Evolutionary conservation across 2,329 filamentous ascomycete species (phyloP).

Genomic region (Phoma sp.): DNA sequence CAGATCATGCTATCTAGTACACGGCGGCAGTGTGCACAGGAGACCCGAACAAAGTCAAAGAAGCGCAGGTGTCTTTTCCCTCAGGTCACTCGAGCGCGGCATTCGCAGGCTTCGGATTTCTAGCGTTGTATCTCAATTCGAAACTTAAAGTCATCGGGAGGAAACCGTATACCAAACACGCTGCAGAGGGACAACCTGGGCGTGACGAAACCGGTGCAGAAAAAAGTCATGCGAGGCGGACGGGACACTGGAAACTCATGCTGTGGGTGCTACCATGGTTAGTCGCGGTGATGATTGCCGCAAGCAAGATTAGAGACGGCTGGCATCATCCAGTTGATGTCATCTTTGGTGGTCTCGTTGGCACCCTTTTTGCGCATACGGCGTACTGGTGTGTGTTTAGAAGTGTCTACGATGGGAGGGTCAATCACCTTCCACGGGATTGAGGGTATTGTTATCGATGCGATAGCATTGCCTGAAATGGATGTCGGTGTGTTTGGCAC

Average conservation of each 20-base stretch:
- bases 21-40: constrained; percentile 27
- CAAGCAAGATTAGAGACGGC: constrained; percentile 71
- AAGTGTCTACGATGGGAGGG: constrained; percentile 26
- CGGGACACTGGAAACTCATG: constrained; percentile 73
- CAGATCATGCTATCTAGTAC: constrained; percentile 20
- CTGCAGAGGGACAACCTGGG: too few species aligned
- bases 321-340: constrained; percentile 75
- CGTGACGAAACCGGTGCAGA: background rate
- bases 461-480: too few species aligned
- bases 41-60: constrained; percentile 18
- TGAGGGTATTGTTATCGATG: too few species aligned
- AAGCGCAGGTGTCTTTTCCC: constrained; percentile 43
- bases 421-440: constrained; percentile 26
- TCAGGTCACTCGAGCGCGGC: constrained; percentile 41
- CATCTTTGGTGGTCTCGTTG: constrained; percentile 67
- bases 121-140: constrained; percentile 38
- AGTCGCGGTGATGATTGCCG: constrained; percentile 68
- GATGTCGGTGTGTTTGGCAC: background rate
- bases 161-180: background rate
- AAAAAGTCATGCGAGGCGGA: constrained; percentile 49
- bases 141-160: constrained; percentile 31
- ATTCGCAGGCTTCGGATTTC: constrained; percentile 42
- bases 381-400: constrained; percentile 68
- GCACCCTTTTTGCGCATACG: constrained; percentile 67
- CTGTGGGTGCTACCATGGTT: constrained; percentile 68